phyloP scores from a whole-genome alignment of 225 moss, liverwort and hornwort genomes.

The Bryoerythrophyllum caledonicum region DNA sequence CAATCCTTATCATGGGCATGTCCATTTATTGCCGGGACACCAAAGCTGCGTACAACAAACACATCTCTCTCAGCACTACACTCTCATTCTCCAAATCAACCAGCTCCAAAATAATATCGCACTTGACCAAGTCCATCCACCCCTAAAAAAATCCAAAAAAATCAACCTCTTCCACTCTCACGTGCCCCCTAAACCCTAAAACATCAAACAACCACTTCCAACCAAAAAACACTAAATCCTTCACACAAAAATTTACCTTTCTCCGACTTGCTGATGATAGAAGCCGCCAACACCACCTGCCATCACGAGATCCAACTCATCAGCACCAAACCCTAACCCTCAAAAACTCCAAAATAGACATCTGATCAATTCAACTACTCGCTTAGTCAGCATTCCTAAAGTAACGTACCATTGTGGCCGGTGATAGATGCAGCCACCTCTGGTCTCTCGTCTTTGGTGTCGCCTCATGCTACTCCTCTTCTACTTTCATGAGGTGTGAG shows the following conservation, averaged over 20 bases:
- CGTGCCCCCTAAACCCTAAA: slow-evolving; percentile 41
- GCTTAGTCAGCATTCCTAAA: background rate
- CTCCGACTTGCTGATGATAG: slow-evolving; percentile 95
- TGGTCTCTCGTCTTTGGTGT: background rate
- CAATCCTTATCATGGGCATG: slow-evolving; percentile 92
- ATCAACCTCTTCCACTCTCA: background rate
- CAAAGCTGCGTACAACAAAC: slow-evolving; percentile 65
- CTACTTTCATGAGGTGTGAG: background rate
- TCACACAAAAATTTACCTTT: slow-evolving; percentile 50
- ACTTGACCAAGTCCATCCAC: slow-evolving; percentile 19
- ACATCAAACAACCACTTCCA: background rate
- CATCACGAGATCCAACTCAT: slow-evolving; percentile 10
- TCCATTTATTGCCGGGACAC: slow-evolving; percentile 95
- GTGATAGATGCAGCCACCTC: slow-evolving; percentile 23
- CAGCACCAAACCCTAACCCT: slow-evolving; percentile 22
- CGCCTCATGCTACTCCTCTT: slow-evolving; percentile 14
- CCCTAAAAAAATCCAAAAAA: background rate
- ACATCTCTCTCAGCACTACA: slow-evolving; percentile 5
- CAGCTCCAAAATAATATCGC: background rate
- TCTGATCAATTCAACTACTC: slow-evolving; percentile 3
- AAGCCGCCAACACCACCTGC: slow-evolving; percentile 95
- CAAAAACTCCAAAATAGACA: background rate
- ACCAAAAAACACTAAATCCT: slow-evolving; percentile 3
- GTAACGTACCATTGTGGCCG: slow-evolving; percentile 67
- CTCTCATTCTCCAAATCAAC: background rate